Percentiles rank a stretch among this genome's conserved stretches.
Evolutionary conservation across 768 basidiomycete genomes (phyloP).

Genomic region (Hortiboletus campestris): DNA sequence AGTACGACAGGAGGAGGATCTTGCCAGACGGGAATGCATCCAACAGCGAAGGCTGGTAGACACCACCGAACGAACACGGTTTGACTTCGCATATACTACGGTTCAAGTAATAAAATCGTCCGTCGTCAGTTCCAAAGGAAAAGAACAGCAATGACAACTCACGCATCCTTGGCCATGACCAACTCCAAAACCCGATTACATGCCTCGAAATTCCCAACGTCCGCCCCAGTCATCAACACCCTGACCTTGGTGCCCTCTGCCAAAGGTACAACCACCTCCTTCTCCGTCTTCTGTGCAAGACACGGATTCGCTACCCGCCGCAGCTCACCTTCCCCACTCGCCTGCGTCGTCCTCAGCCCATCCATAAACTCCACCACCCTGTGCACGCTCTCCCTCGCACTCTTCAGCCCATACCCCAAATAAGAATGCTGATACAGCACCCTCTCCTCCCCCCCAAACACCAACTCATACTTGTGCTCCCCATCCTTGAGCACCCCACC

Average conservation of each 20-base stretch:
- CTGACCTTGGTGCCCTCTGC: conserved; percentile 43
- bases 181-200: conserved; percentile 83
- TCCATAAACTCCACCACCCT: conserved; percentile 87
- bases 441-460: conserved; percentile 67
- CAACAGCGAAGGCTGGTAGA: conserved; percentile 91
- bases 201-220: conserved; percentile 79
- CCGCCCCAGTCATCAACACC: conserved; percentile 84
- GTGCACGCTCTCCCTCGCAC: conserved; percentile 80
- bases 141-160: conserved; percentile 29
- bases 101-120: background rate
- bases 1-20: conserved; percentile 93
- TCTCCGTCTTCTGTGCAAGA: conserved; percentile 61
- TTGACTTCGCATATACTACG: conserved; percentile 80
- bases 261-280: conserved; percentile 63
- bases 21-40: conserved; percentile 86
- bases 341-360: conserved; percentile 35
- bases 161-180: conserved; percentile 95
- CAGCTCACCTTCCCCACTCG: background rate
- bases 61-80: conserved; percentile 96
- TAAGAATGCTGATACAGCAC: conserved; percentile 97
- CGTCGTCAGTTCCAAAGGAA: background rate
- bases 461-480: conserved; percentile 87
- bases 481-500: conserved; percentile 59
- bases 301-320: conserved; percentile 65
- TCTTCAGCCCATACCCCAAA: conserved; percentile 94